These are phyloP conservation scores for Viola pubescens DNA, from an alignment of 441 rosid genomes.

Conservation along the genomic window DNA sequence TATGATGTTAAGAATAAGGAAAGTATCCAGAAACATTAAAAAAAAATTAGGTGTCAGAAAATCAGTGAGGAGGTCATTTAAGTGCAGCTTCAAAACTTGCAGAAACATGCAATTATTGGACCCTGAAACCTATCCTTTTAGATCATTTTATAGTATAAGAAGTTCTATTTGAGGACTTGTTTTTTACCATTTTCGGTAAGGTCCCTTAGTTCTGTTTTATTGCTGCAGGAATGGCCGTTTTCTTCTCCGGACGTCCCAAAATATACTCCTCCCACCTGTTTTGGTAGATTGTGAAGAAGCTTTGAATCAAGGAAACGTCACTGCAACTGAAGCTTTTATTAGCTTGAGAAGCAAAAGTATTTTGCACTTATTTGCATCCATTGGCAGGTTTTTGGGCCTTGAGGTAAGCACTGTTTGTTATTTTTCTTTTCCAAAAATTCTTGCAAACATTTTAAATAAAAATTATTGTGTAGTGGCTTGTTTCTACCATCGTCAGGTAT, in stretches of 20 bases:
- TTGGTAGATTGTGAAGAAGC: constrained; percentile 86
- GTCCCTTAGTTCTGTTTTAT: constrained; percentile 14
- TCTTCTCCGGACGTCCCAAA: constrained; percentile 66
- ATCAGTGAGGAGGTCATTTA: too few relatives aligned
- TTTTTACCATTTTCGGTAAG: constrained; percentile 1
- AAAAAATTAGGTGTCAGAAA: too few relatives aligned
- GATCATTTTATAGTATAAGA: too few relatives aligned
- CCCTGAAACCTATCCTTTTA: too few relatives aligned
- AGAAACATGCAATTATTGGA: too few relatives aligned
- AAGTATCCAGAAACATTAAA: too few relatives aligned
- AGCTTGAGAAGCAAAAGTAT: constrained; percentile 90
- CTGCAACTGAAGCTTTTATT: constrained; percentile 72
- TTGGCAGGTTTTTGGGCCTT: constrained; percentile 92
- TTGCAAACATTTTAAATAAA: too few relatives aligned
- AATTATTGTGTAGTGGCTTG: too few relatives aligned
- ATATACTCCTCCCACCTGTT: constrained; percentile 46
- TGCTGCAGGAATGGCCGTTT: constrained; percentile 84
- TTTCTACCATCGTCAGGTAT: background rate
- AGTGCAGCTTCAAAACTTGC: too few relatives aligned
- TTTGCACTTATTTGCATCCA: constrained; percentile 74
- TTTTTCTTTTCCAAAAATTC: constrained; percentile 1
- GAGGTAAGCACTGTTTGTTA: constrained; percentile 38
- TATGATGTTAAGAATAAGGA: too few relatives aligned
- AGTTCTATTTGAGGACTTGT: too few relatives aligned
- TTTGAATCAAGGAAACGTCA: constrained; percentile 79